Conservation (phyloP, 352 stramenopile genomes). For the Globisporangium spiculum region DNA sequence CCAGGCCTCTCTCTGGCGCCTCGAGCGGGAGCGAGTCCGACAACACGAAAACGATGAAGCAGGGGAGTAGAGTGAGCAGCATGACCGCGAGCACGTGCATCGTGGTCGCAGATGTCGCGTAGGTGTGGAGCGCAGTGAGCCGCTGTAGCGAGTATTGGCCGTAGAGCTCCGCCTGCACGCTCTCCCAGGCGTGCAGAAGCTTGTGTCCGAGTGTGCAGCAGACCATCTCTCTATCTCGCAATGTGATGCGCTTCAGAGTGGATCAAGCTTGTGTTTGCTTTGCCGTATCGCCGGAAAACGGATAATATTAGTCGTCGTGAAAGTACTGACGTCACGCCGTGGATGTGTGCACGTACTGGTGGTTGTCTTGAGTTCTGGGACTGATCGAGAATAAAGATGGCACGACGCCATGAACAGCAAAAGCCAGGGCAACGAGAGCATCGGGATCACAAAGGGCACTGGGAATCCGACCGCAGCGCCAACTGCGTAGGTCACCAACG, state of each 20-base stretch:
- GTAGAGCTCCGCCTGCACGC: slow-evolving; percentile 38
- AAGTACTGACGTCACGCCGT: too few species aligned
- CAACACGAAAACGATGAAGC: neutral
- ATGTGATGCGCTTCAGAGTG: neutral
- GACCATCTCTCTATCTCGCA: neutral
- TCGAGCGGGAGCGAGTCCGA: slow-evolving; percentile 9
- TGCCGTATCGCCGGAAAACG: too few species aligned
- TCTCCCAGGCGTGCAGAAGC: slow-evolving; percentile 19
- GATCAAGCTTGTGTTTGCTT: too few species aligned
- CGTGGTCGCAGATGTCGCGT: neutral
- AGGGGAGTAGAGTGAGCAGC: slow-evolving; percentile 3
- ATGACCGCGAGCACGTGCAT: neutral
- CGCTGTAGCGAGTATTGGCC: slow-evolving; percentile 28
- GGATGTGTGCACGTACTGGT: too few species aligned
- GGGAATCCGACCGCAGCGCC: too few species aligned
- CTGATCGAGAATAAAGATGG: too few species aligned
- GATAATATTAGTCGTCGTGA: too few species aligned
- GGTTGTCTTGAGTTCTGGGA: too few species aligned
- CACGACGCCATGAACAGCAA: too few species aligned
- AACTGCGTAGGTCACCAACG: too few species aligned
- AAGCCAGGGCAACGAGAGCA: too few species aligned
- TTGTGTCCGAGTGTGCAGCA: neutral
- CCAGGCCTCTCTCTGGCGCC: neutral
- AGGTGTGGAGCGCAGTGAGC: slow-evolving; percentile 1
- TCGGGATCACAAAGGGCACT: too few species aligned